These are phyloP conservation scores for Pisolithus orientalis DNA, from an alignment of 768 basidiomycete species.

Conservation along the genomic window DNA sequence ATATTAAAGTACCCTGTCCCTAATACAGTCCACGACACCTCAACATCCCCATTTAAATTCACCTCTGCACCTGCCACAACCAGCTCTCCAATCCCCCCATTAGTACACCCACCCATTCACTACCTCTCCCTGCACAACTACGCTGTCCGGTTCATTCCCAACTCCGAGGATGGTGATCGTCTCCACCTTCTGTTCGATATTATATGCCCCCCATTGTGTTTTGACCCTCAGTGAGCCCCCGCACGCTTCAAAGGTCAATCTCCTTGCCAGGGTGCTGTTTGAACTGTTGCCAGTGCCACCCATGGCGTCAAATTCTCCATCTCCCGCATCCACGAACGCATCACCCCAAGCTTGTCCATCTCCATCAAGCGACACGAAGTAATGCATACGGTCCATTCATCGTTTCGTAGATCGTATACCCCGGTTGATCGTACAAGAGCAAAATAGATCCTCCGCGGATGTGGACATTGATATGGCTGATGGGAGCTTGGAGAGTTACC, in stretches of 20 bases:
- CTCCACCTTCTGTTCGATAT: conserved; percentile 40
- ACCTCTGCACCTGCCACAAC: conserved; percentile 32
- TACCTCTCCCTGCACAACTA: conserved; percentile 33
- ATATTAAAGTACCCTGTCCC: not conserved
- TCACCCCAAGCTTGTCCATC: conserved; percentile 49
- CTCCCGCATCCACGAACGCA: conserved; percentile 64
- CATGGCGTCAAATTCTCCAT: not conserved
- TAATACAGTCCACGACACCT: not conserved
- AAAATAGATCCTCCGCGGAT: conserved; percentile 64
- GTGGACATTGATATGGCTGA: conserved; percentile 73
- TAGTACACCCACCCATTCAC: conserved; percentile 37
- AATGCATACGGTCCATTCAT: conserved; percentile 55
- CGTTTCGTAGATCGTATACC: conserved; percentile 65
- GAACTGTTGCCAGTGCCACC: not conserved
- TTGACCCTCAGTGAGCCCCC: conserved; percentile 32
- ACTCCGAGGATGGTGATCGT: conserved; percentile 57
- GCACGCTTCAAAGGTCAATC: conserved; percentile 38
- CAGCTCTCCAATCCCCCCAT: conserved; percentile 33
- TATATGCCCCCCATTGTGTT: conserved; percentile 26
- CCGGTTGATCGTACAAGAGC: conserved; percentile 55
- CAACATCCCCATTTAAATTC: conserved; percentile 36
- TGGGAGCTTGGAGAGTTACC: conserved; percentile 46
- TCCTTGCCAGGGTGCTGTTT: conserved; percentile 7
- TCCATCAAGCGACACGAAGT: conserved; percentile 50
- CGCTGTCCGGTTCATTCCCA: conserved; percentile 29